Base-by-base conservation (phyloP, 768 basidiomycete genomes). In the Mycena haematopus region DNA sequence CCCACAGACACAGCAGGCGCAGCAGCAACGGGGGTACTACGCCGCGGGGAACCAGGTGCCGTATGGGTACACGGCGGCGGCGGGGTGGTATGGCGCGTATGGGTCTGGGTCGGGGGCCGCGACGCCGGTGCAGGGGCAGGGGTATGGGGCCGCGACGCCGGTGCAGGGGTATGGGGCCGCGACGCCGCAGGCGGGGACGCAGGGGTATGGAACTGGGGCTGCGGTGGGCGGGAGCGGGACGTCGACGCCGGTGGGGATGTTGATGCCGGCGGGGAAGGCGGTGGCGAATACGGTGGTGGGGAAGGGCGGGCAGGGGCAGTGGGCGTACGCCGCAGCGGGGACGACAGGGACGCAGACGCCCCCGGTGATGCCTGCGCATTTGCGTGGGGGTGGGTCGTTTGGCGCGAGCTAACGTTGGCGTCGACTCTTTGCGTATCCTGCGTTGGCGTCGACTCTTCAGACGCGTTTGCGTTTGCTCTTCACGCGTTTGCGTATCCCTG, bases 281-380 rank as follows among this genome's bases (percentile, higher is more conserved):
- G 84, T 85, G 21, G 84, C 84, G 19, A 85, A 85, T 50, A 85
- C 84, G 0, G 82, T 85, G 24, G 49, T 78, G 50, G 63, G 63
- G 38, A 59, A 72, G 44, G 15, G 10, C 50, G 50, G 25, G 25
- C 42, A 44, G 50, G 25, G 31, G 8, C 52, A 33, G 36, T 33
- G 56, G 38, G 45, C 45, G n/a, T 49, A 35, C 40, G 53, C 29
- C 22, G 42, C 22, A 14, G 52, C 52, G 1, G 52, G 52, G 24
- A 36, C 36, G 29, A n/a, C n/a, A n/a, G 45, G 52, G 24, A 70
- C 24, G 68, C 65, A 45, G 45, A 49, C 51, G 35, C 58, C 62
- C 33, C 68, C 69, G 14, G 67, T 68, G 49, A 55, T 68, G 7
- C 78, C 79, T 45, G 52, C 75, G n/a, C 75, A 73, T 58, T 69